Percentiles rank a stretch among this genome's conserved stretches.
Conservation (phyloP, 768 basidiomycete species). For the Floccularia luteovirens region DNA sequence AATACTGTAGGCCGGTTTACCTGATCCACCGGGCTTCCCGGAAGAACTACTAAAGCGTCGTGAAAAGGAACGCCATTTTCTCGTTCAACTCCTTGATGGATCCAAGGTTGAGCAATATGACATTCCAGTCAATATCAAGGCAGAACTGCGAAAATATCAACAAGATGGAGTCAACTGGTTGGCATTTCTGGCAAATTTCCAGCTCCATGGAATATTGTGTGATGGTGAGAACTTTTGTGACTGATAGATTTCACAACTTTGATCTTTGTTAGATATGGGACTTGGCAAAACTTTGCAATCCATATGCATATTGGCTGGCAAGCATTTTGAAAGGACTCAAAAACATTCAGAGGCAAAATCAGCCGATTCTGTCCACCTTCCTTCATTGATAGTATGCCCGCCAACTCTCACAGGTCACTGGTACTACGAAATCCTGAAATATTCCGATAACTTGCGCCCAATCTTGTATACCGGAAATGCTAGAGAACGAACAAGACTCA, state of each 20-base stretch:
- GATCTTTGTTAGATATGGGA: slow-evolving; percentile 76
- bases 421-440: slow-evolving; percentile 97
- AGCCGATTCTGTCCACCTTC: slow-evolving; percentile 76
- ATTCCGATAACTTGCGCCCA: slow-evolving; percentile 76
- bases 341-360: slow-evolving; percentile 57
- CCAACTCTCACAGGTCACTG: slow-evolving; percentile 98
- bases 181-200: slow-evolving; percentile 96
- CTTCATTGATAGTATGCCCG: slow-evolving; percentile 93
- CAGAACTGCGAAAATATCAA: slow-evolving; percentile 94
- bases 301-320: slow-evolving; percentile 93
- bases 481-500: slow-evolving; percentile 66
- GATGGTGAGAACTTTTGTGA: slow-evolving; percentile 58
- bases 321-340: slow-evolving; percentile 80
- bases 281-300: slow-evolving; percentile 97
- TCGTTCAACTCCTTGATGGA: slow-evolving; percentile 91
- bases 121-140: slow-evolving; percentile 84
- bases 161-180: slow-evolving; percentile 99
- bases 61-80: slow-evolving; percentile 83
- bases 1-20: slow-evolving; percentile 74
- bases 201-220: slow-evolving; percentile 94
- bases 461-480: slow-evolving; percentile 87
- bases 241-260: neutral
- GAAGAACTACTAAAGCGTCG: slow-evolving; percentile 80
- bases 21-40: slow-evolving; percentile 91
- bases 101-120: slow-evolving; percentile 87